Base-by-base conservation (phyloP, 1,284 basidiomycete species). In the Microbotryomycetes sp. region DNA sequence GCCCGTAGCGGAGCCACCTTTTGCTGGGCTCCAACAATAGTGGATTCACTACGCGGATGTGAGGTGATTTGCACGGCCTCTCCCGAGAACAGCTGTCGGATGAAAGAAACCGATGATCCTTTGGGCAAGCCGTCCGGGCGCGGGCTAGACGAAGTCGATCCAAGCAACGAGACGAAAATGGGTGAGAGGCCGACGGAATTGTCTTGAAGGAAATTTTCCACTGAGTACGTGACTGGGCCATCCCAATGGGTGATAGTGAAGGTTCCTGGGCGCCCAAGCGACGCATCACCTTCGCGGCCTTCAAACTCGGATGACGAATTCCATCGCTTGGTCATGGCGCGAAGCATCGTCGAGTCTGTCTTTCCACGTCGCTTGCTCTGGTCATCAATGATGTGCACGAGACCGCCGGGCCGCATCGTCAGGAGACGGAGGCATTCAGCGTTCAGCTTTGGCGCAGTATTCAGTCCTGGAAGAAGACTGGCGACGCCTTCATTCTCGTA, bases 371-470 rank as follows among this genome's bases (percentile, higher is more conserved):
- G 81, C 18, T 87, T 81, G 11, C 91, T 88, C 76, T 97, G 91
- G 73, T 98, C 94, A 73, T 97, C 93, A 85, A 97, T 91, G 75
- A 97, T 97, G 73, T 94, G 90, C 56, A 97, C 85, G 30, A 98
- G 80, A 4, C 96, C 94, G 16, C 91, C 90, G 2, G 91, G 92
- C 67, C 82, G 81, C 74, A 91, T 87, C 71, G 91, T 87, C 48
- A 98, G 78, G 51, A 99, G 79, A 13, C 89, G 85, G 31, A 97
- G 76, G 68, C 89, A 91, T 74, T 97, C 92, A 16, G 87, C 76
- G 75, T 97, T 97, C 78, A 96, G 91, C 74, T 91, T 92, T 78
- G 88, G 93, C 0, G 87, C 82, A 35, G 65, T 56, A 7, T 72
- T 66, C 0, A 91, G 77, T 4, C 84, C 80, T 0, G 88, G 88